phyloP scores from a whole-genome alignment of 139 green algal species.

The Desmodesmus armatus region DNA sequence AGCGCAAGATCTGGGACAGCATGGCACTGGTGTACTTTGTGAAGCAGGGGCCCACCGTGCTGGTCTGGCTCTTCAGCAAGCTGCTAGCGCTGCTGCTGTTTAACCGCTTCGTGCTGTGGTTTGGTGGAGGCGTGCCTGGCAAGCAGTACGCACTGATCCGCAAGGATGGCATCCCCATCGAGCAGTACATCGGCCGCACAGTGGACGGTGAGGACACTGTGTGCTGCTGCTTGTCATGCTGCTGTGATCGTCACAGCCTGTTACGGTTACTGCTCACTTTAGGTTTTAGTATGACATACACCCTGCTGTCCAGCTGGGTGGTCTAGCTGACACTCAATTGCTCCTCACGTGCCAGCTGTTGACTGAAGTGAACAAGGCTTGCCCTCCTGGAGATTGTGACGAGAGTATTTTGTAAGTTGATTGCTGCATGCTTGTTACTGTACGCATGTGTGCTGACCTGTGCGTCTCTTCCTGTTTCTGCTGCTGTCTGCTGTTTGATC shows the following conservation, averaged over 20 bases:
- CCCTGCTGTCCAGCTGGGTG: too few relatives aligned
- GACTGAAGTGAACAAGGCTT: too few relatives aligned
- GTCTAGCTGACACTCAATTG: too few relatives aligned
- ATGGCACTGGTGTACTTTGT: slow-evolving; percentile 78
- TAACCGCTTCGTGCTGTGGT: slow-evolving; percentile 88
- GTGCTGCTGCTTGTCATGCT: not conserved
- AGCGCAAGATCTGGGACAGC: slow-evolving; percentile 78
- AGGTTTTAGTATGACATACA: too few relatives aligned
- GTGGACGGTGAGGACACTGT: slow-evolving; percentile 74
- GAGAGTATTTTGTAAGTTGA: not conserved
- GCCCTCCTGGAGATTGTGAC: too few relatives aligned
- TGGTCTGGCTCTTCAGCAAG: slow-evolving; percentile 80
- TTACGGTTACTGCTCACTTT: too few relatives aligned
- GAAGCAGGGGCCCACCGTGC: slow-evolving; percentile 65
- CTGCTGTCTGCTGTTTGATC: not conserved
- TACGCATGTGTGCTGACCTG: too few relatives aligned
- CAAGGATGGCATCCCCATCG: slow-evolving; percentile 88
- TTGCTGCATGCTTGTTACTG: too few relatives aligned
- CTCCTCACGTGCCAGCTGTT: too few relatives aligned
- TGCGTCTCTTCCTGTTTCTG: not conserved
- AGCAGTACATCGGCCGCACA: slow-evolving; percentile 88
- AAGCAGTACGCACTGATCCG: slow-evolving; percentile 97
- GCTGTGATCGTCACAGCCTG: not conserved
- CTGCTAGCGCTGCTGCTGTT: slow-evolving; percentile 64
- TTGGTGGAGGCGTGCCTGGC: slow-evolving; percentile 92